Base-by-base conservation (phyloP, 495 filamentous ascomycete genomes). In the Aspergillus affinis region DNA sequence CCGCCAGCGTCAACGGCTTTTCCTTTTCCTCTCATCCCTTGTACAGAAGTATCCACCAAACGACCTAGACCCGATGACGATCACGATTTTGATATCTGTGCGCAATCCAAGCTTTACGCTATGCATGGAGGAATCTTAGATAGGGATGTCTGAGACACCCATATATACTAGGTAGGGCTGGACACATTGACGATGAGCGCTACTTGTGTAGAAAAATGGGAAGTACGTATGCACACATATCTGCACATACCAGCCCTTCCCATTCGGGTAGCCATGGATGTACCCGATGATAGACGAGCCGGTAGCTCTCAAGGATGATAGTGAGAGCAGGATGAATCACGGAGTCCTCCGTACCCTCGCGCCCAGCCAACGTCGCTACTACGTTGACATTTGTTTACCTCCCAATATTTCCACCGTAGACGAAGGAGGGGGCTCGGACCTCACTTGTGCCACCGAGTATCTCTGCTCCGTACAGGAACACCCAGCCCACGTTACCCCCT, bases 51-150 rank as follows among this genome's bases (percentile, higher is more conserved):
- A 23, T 50, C 20, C 21, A 18, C 10, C 2, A n/a, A 23, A 50
- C 47, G 46, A 29, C 27, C 23, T 52, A 51, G 53, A 55, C 44
- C 54, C 23, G 18, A 36, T 26, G 47, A 47, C 36, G 53, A 63
- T 60, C 59, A 30, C 20, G 44, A 57, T 29, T 57, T 48, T 56
- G 59, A 51, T 58, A 61, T 64, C 61, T 58, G 62, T 64, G 65
- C 65, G 65, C 59, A 48, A 62, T 27, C 49, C 52, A 59, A 67
- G 55, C 57, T 56, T 57, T 47, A 52, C 60, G 61, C 57, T 61
- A 61, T 63, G 55, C 36, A 41, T 41, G 36, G 12, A 41, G 36
- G 36, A 41, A 41, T 58, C 50, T 26, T 17, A 15, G 47, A 20
- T n/a, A 47, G 30, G 55, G 49, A 15, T 21, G 3, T 27, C 26